These are phyloP conservation scores for Hsuehochloa calcarea DNA, from an alignment of 176 grass and related monocot genomes.

Conservation along the genomic window DNA sequence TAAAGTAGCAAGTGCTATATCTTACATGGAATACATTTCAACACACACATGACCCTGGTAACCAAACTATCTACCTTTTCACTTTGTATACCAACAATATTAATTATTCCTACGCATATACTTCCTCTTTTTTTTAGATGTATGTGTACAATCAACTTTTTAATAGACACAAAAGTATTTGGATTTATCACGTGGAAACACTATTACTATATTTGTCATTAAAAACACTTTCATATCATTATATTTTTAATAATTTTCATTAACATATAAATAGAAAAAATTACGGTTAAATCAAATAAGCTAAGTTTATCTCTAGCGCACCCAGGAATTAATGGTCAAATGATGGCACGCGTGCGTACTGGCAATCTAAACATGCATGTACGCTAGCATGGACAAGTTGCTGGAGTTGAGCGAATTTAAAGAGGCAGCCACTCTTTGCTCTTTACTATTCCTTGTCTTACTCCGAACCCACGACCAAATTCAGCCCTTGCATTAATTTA, in stretches of 20 bases:
- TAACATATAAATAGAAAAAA: too few relatives aligned
- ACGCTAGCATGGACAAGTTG: slow-evolving; percentile 11
- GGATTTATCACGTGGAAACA: too few relatives aligned
- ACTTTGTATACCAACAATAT: neutral
- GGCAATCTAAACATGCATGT: neutral
- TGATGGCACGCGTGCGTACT: neutral
- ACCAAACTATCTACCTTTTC: neutral
- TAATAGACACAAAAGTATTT: too few relatives aligned
- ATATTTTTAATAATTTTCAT: too few relatives aligned
- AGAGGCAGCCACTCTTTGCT: neutral
- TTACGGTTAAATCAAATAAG: neutral
- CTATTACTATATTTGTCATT: too few relatives aligned
- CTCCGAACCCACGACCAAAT: neutral
- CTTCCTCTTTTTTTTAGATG: too few relatives aligned
- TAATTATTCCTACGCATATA: neutral
- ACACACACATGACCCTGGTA: slow-evolving; percentile 5
- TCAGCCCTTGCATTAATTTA: slow-evolving; percentile 14
- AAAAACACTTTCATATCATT: too few relatives aligned
- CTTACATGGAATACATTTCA: neutral
- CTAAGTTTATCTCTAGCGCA: neutral
- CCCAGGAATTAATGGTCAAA: slow-evolving; percentile 17
- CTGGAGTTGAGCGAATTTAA: neutral
- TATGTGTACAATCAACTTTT: too few relatives aligned
- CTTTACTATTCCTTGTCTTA: neutral
- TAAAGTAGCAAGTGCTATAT: neutral